Base-by-base conservation (phyloP, 352 stramenopile genomes). In the Globisporangium paddicum region DNA sequence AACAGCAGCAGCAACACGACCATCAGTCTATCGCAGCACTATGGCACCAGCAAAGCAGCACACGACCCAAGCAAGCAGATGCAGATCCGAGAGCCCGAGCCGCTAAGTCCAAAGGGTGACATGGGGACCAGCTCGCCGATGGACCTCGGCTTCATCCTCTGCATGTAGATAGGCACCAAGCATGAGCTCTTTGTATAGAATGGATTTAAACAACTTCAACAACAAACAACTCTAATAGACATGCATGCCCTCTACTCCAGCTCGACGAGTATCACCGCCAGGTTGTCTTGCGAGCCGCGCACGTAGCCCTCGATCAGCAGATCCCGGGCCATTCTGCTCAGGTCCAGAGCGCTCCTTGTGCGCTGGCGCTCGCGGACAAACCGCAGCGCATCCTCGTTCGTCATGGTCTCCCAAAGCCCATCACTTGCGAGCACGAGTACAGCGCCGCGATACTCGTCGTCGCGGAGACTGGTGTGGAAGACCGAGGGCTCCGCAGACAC, bases 221-320 rank as follows among this genome's bases (percentile, higher is more conserved):
- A n/a, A n/a, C n/a, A n/a, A n/a, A n/a, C n/a, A n/a, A n/a, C n/a
- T n/a, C n/a, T n/a, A n/a, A n/a, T n/a, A n/a, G n/a, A n/a, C n/a
- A n/a, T n/a, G n/a, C n/a, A n/a, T n/a, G n/a, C n/a, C n/a, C 25
- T 8, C 13, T 46, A 8, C 40, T 23, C 41, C 14, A 77, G 52
- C 21, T 46, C 58, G 5, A 86, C 68, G 2, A 87, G 58, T 10
- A 92, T 82, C 16, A 96, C 83, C 32, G 90, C 95, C 63, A 98
- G 92, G 60, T 99, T 99, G 64, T 99, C 96, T 5, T 88, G 87
- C 49, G 88, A 97, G 48, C 96, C 95, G 48, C 93, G 81, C n/a
- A 98, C 79, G 62, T 97, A 98, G 30, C 93, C 88, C 66, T 98
- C 92, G 21, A 92, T 71, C 6, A 95, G 79, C n/a, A 98, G 63